Evolutionary conservation across 495 filamentous ascomycete genomes (phyloP).

Genomic region (Penicillium chermesinum): DNA sequence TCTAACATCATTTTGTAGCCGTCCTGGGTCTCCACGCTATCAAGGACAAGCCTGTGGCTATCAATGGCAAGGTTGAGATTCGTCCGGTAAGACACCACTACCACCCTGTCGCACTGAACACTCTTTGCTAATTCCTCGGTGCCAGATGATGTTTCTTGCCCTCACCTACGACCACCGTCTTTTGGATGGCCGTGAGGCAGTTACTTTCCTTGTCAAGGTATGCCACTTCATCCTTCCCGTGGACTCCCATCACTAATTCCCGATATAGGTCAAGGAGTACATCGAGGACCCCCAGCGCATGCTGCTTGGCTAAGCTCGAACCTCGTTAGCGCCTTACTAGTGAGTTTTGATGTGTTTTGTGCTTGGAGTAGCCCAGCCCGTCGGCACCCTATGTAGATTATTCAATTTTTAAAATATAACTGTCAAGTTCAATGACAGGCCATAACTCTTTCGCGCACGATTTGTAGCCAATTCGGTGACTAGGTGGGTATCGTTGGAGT

Average conservation of each 20-base stretch:
- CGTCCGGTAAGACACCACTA: conserved; percentile 59
- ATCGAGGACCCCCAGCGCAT: conserved; percentile 95
- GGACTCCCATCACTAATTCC: conserved; percentile 10
- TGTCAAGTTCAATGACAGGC: conserved; percentile 4
- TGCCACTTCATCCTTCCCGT: conserved; percentile 1
- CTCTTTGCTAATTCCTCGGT: conserved; percentile 8
- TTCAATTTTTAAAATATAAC: conserved; percentile 23
- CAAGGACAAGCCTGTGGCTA: conserved; percentile 84
- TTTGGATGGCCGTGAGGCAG: conserved; percentile 90
- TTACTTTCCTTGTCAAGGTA: conserved; percentile 93
- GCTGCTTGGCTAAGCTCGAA: conserved; percentile 56
- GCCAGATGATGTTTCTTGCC: conserved; percentile 95
- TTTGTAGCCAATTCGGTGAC: not conserved
- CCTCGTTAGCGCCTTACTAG: conserved; percentile 2
- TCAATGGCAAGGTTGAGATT: conserved; percentile 90
- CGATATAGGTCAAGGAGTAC: conserved; percentile 74
- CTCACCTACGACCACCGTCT: conserved; percentile 96
- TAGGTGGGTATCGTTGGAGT: too few species aligned
- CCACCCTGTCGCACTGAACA: not conserved
- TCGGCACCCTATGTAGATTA: conserved; percentile 36
- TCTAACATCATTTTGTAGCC: conserved; percentile 43
- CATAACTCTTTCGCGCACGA: not conserved
- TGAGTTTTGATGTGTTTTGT: conserved; percentile 11
- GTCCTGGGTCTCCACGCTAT: conserved; percentile 97
- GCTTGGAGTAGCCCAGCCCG: conserved; percentile 12